Evolutionary conservation across 352 stramenopile genomes (phyloP).

Genomic region (Halophytophthora batemanensis): DNA sequence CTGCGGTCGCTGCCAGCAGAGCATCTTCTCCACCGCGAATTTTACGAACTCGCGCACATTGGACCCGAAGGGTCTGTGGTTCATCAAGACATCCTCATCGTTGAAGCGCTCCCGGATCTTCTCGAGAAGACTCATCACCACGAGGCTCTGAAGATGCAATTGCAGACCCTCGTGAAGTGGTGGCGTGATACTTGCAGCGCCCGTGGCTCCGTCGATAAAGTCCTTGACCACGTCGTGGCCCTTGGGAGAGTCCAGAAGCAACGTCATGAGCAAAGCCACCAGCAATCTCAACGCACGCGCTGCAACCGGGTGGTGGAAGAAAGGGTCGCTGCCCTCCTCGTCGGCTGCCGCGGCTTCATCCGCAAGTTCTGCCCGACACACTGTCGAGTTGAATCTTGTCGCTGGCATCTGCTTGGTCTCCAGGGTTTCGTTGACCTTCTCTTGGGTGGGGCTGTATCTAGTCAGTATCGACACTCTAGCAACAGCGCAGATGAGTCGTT

Average conservation of each 20-base stretch:
- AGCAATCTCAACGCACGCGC: slow-evolving; percentile 38
- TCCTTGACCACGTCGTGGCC: slow-evolving; percentile 46
- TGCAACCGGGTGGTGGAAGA: slow-evolving; percentile 51
- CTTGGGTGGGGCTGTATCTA: slow-evolving; percentile 37
- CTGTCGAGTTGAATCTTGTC: slow-evolving; percentile 34
- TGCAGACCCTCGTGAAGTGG: slow-evolving; percentile 44
- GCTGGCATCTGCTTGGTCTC: slow-evolving; percentile 38
- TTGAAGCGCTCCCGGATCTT: slow-evolving; percentile 43
- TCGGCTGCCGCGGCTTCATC: slow-evolving; percentile 41
- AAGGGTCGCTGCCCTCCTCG: slow-evolving; percentile 40
- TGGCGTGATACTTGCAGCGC: slow-evolving; percentile 29
- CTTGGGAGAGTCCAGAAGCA: slow-evolving; percentile 46
- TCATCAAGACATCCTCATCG: slow-evolving; percentile 37
- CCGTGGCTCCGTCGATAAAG: slow-evolving; percentile 43
- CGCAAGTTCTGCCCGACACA: slow-evolving; percentile 34
- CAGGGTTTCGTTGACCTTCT: slow-evolving; percentile 33
- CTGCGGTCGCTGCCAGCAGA: slow-evolving; percentile 64
- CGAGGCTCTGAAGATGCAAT: slow-evolving; percentile 48
- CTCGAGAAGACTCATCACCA: slow-evolving; percentile 51
- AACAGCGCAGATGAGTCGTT: slow-evolving; percentile 40
- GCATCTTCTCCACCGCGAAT: slow-evolving; percentile 56
- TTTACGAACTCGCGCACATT: slow-evolving; percentile 65
- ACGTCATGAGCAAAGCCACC: slow-evolving; percentile 46
- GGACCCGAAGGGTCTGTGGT: slow-evolving; percentile 48
- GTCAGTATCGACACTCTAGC: slow-evolving; percentile 37